phyloP scores from a whole-genome alignment of 1,284 basidiomycete genomes.

The Vanrija sp. region DNA sequence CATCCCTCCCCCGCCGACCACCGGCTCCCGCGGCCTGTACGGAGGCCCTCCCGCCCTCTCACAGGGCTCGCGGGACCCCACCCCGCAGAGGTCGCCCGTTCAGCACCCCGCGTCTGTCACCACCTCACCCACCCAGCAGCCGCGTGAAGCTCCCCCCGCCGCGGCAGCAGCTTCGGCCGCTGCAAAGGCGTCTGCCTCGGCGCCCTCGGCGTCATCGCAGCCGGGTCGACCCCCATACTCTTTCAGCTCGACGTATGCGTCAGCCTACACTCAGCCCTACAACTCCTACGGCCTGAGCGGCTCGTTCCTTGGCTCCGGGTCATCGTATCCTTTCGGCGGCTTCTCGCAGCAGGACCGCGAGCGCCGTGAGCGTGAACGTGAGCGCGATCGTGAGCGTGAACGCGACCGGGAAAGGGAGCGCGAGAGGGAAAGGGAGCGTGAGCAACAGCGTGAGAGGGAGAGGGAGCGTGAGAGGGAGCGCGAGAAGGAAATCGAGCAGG shows the following conservation, averaged over 20 bases:
- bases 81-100: slow-evolving; percentile 15
- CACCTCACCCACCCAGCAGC: slow-evolving; percentile 8
- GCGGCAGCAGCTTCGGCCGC: background rate
- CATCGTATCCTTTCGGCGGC: slow-evolving; percentile 3
- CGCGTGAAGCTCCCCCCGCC: slow-evolving; percentile 6
- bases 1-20: slow-evolving; percentile 1
- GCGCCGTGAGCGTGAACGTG: slow-evolving; percentile 2
- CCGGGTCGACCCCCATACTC: slow-evolving; percentile 16
- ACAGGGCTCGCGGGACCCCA: slow-evolving; percentile 7
- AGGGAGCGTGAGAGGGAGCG: slow-evolving; percentile 6
- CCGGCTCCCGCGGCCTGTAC: slow-evolving; percentile 9
- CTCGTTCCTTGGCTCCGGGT: slow-evolving; percentile 8
- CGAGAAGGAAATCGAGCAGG: background rate
- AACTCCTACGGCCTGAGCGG: slow-evolving; percentile 13
- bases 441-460: slow-evolving; percentile 3
- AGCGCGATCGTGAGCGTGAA: background rate
- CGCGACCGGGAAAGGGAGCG: slow-evolving; percentile 9
- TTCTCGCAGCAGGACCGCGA: background rate
- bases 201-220: slow-evolving; percentile 3
- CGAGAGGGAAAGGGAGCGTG: slow-evolving; percentile 12
- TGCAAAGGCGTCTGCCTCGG: background rate
- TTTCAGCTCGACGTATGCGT: slow-evolving; percentile 19
- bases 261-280: slow-evolving; percentile 19
- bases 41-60: slow-evolving; percentile 16
- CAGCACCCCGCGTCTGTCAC: slow-evolving; percentile 5